These are phyloP conservation scores for Yarrowia sp. DNA, from an alignment of 805 yeast species.

Conservation along the genomic window DNA sequence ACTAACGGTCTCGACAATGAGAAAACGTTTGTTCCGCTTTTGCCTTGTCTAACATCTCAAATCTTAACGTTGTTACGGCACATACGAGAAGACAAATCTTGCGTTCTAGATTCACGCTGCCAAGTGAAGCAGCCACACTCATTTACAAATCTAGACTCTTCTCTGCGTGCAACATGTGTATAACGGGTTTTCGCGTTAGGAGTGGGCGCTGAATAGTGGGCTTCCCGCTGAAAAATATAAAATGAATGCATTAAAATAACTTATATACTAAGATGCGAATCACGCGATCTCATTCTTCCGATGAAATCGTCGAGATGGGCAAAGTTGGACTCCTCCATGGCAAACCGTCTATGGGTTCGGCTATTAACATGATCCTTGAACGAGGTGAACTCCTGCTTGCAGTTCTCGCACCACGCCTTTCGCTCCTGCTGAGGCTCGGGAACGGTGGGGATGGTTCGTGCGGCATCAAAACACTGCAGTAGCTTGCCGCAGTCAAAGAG, in stretches of 20 bases:
- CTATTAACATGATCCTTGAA: slow-evolving; percentile 39
- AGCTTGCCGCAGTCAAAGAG: slow-evolving; percentile 17
- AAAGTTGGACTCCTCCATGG: slow-evolving; percentile 38
- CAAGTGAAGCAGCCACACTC: too few species aligned
- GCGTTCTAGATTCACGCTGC: too few species aligned
- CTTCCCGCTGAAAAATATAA: not conserved
- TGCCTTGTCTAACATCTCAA: too few species aligned
- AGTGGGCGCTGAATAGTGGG: too few species aligned
- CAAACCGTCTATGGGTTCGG: slow-evolving; percentile 39
- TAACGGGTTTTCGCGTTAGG: too few species aligned
- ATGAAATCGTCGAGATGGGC: slow-evolving; percentile 37
- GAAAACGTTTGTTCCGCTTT: too few species aligned
- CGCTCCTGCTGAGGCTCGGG: slow-evolving; percentile 32
- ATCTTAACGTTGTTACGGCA: too few species aligned
- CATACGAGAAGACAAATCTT: too few species aligned
- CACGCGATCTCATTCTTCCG: slow-evolving; percentile 14
- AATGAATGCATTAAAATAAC: slow-evolving; percentile 34
- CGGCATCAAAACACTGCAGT: slow-evolving; percentile 11
- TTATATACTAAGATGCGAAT: slow-evolving; percentile 31
- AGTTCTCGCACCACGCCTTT: slow-evolving; percentile 40
- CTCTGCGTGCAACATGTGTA: too few species aligned
- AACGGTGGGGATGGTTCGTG: slow-evolving; percentile 21
- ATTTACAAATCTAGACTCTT: too few species aligned
- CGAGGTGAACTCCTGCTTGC: slow-evolving; percentile 39
- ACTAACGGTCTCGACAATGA: too few species aligned